Base-by-base conservation (phyloP, 495 filamentous ascomycete species). In the Daldinia loculata region DNA sequence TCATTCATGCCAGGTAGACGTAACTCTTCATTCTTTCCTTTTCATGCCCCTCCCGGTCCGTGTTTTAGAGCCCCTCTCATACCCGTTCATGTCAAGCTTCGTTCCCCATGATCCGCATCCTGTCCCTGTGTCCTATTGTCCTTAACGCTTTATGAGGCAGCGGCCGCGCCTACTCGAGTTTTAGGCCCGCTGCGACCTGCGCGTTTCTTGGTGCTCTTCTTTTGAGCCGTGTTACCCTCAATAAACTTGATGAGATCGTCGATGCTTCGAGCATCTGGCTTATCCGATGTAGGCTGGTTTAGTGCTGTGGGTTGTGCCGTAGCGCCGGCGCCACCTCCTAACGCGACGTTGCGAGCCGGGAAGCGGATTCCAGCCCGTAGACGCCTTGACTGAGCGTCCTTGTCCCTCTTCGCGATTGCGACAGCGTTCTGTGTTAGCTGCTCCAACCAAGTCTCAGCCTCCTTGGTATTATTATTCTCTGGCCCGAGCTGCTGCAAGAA, bases 371-470 rank as follows among this genome's bases (percentile, higher is more conserved):
- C 82, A 14, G 76, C 77, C 45, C 91, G 88, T 30, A 91, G 82
- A 32, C 89, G 85, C 59, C 90, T 88, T 43, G 89, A 88, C 79
- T 93, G 89, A 51, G 91, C 84, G 63, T 95, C 92, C 81, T 97
- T 97, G 53, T 92, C 90, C 69, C 97, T 93, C 83, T 93, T 97
- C 9, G 93, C 93, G 56, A 97, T 91, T 29, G 89, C 91, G 48
- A 99, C 96, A 43, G 96, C 96, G 70, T 95, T 97, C 77, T 93
- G 90, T 0, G 94, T 97, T 48, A 99, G 87, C 81, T 97, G 93
- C 77, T 95, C 92, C n/a, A 98, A 87, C 96, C 95, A 98, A 62
- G 86, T 91, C 82, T 93, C 91, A 19, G 91, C 92, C 79, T 97
- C 94, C 83, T 95, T 95, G 65, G 96, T 99, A 82, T 98, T 98